phyloP scores from a whole-genome alignment of 2,329 filamentous ascomycete species.

The Rosellinia necatrix region DNA sequence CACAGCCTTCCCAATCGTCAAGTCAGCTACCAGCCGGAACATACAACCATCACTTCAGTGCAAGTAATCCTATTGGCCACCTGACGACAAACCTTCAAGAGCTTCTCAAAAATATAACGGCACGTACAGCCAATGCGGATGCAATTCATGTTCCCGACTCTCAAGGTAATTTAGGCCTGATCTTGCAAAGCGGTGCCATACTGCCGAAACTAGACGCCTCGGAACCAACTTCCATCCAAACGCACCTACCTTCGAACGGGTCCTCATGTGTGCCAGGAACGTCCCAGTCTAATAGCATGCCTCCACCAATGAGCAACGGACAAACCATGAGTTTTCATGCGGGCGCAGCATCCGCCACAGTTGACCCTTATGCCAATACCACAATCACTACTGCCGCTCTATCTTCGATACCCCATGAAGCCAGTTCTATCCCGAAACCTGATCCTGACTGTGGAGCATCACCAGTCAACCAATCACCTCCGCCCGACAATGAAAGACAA shows the following conservation, averaged over 20 bases:
- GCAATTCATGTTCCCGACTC: slow-evolving; percentile 38
- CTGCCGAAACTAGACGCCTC: slow-evolving; percentile 53
- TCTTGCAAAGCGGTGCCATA: slow-evolving; percentile 47
- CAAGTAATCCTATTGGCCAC: slow-evolving; percentile 18
- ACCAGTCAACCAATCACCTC: slow-evolving; percentile 18
- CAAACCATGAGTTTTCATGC: slow-evolving; percentile 42
- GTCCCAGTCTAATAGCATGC: slow-evolving; percentile 39
- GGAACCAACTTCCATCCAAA: slow-evolving; percentile 45
- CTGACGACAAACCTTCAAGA: slow-evolving; percentile 37
- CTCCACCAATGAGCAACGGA: slow-evolving; percentile 31
- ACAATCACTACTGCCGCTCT: slow-evolving; percentile 35
- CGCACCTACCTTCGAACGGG: slow-evolving; percentile 39
- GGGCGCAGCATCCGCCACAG: slow-evolving; percentile 38
- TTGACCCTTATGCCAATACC: slow-evolving; percentile 34
- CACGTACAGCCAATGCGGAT: slow-evolving; percentile 30
- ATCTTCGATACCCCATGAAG: slow-evolving; percentile 37
- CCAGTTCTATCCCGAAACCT: slow-evolving; percentile 23
- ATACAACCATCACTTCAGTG: background rate
- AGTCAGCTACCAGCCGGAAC: background rate
- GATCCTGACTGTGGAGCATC: slow-evolving; percentile 20
- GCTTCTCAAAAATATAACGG: slow-evolving; percentile 37
- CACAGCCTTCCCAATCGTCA: background rate
- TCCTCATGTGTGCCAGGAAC: slow-evolving; percentile 39
- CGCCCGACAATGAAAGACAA: slow-evolving; percentile 41
- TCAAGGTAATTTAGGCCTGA: slow-evolving; percentile 30